Base-by-base conservation (phyloP, 2,329 filamentous ascomycete species). In the Lachnellula arida region DNA sequence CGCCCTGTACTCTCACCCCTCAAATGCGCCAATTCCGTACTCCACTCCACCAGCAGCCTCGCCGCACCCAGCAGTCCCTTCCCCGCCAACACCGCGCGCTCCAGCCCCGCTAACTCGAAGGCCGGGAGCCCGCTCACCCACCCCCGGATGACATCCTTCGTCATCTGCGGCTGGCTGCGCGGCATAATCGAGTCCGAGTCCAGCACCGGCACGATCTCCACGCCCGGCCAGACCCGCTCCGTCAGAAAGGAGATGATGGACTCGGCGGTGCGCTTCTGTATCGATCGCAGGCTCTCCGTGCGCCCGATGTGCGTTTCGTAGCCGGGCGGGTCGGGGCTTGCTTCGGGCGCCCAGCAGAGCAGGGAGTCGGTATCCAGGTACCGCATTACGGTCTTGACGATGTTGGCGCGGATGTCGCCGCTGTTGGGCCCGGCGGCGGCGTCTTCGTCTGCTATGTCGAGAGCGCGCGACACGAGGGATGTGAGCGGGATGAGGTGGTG, bases 351-450 rank as follows among this genome's bases (percentile, higher is more conserved):
- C 89, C 91, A 96, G 80, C 93, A 97, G 1, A 99, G 82, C 37
- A 97, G 75, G 0, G 90, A 92, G 74, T 99, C 94, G 1, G 94
- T 97, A 65, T 91, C 86, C 25, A 99, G 81, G 72, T 97, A 97
- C 47, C 88, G 82, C 79, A 97, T 81, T 51, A 94, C 75, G 60
- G 84, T 86, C 17, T 76, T 77, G 15, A 87, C 75, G 47, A 97
- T 85, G 42, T 80, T 76, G 0, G 80, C 70, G 37, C 92, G 81
- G 39, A 88, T 78, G 23, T 77, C 75, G 3, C 76, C 78, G 9
- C 72, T 62, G 0, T 70, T 70, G 7, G 55, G 35, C 3, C 57
- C 32, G 7, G 59, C 23, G 25, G 58, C 59, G 63, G 58, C 59
- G 63, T 96, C 89, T 63, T 91, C 87, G 19, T 78, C 78, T 48